These are phyloP conservation scores for Globisporangium sylvaticum DNA, from an alignment of 352 stramenopile genomes.

Conservation along the genomic window DNA sequence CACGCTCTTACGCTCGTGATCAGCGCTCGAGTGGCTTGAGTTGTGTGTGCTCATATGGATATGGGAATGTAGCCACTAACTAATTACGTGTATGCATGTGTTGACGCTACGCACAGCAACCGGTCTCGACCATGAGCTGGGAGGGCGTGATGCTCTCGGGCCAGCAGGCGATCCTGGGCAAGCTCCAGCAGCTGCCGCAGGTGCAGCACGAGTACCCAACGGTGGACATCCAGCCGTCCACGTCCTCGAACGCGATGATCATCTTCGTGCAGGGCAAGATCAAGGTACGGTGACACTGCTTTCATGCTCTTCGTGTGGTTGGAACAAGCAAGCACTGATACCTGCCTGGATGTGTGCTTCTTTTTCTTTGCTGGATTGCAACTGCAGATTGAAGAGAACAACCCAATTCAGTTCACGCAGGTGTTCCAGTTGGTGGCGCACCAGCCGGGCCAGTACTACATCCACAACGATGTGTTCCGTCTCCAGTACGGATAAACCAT, in stretches of 20 bases:
- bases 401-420: constrained; percentile 95
- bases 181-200: constrained; percentile 69
- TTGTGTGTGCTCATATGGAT: not conserved
- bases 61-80: constrained; percentile 1
- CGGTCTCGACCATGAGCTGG: constrained; percentile 75
- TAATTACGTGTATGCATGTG: not conserved
- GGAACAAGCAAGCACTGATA: not conserved
- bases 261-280: constrained; percentile 95
- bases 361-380: not conserved
- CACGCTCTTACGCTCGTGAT: not conserved
- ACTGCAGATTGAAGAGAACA: constrained; percentile 89
- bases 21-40: not conserved
- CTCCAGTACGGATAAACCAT: constrained; percentile 94
- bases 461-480: constrained; percentile 97
- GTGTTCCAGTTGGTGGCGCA: constrained; percentile 95
- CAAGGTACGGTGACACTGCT: constrained; percentile 23
- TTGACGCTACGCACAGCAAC: constrained; percentile 38
- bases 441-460: constrained; percentile 93
- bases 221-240: constrained; percentile 92
- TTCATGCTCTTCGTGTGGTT: not conserved
- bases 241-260: constrained; percentile 88
- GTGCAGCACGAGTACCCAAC: constrained; percentile 84
- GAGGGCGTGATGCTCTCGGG: constrained; percentile 64
- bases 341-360: not conserved
- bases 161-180: constrained; percentile 87